Conservation (phyloP, 176 grass and related monocot species). For the Rhynchospora breviuscula region DNA sequence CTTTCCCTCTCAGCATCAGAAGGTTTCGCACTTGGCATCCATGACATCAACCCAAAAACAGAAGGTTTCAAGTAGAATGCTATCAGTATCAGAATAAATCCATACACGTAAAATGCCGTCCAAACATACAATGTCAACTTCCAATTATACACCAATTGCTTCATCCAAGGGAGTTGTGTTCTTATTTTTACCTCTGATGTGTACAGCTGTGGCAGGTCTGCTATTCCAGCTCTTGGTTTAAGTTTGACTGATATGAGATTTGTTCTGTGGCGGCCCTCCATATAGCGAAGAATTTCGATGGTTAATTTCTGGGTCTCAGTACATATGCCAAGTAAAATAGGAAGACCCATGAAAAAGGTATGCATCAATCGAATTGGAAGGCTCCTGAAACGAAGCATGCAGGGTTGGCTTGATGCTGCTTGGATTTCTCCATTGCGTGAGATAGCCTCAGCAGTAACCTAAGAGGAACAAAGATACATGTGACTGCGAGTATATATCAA, state of each 20-base stretch:
- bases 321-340: slow-evolving; percentile 29
- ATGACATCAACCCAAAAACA: neutral
- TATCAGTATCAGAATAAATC: slow-evolving; percentile 28
- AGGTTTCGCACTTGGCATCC: neutral
- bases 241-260: slow-evolving; percentile 26
- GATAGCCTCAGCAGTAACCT: slow-evolving; percentile 34
- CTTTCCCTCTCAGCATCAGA: neutral
- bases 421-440: slow-evolving; percentile 17
- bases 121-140: slow-evolving; percentile 38
- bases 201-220: slow-evolving; percentile 38
- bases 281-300: slow-evolving; percentile 30
- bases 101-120: slow-evolving; percentile 33
- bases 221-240: slow-evolving; percentile 33
- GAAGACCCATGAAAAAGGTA: slow-evolving; percentile 28
- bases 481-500: neutral
- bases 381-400: slow-evolving; percentile 35
- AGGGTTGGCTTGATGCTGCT: slow-evolving; percentile 30
- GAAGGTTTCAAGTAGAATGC: slow-evolving; percentile 30
- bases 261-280: slow-evolving; percentile 16
- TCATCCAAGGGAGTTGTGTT: slow-evolving; percentile 34
- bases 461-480: slow-evolving; percentile 12
- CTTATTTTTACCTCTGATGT: slow-evolving; percentile 26
- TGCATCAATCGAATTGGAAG: slow-evolving; percentile 34
- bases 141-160: slow-evolving; percentile 31
- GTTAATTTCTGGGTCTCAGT: slow-evolving; percentile 29